Percentiles rank a stretch among this genome's conserved stretches.
Evolutionary conservation across 495 filamentous ascomycete genomes (phyloP).

Genomic region (Aspergillus baeticus): DNA sequence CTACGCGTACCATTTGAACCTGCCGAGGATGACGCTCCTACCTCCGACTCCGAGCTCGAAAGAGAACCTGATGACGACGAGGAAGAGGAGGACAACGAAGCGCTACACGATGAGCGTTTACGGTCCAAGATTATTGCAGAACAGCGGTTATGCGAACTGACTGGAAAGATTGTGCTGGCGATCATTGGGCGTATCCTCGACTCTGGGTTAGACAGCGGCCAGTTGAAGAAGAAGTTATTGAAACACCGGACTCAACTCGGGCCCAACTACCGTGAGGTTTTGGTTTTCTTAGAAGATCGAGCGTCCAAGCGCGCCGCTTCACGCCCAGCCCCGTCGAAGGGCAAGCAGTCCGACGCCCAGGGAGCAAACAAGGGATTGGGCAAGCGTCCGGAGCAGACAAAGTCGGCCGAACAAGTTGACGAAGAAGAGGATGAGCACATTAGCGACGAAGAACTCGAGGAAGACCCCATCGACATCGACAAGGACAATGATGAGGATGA

Average conservation of each 20-base stretch:
- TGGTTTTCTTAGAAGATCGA: slow-evolving; percentile 68
- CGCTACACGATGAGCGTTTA: slow-evolving; percentile 51
- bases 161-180: slow-evolving; percentile 77
- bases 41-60: slow-evolving; percentile 41
- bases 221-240: slow-evolving; percentile 60
- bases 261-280: slow-evolving; percentile 71
- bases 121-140: slow-evolving; percentile 69
- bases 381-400: slow-evolving; percentile 26
- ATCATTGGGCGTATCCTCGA: slow-evolving; percentile 74
- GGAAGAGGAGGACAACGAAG: slow-evolving; percentile 46
- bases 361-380: slow-evolving; percentile 30
- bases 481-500: slow-evolving; percentile 49
- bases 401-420: slow-evolving; percentile 44
- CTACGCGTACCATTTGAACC: slow-evolving; percentile 65
- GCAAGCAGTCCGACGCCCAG: slow-evolving; percentile 44
- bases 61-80: slow-evolving; percentile 58
- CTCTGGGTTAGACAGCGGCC: slow-evolving; percentile 54
- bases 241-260: slow-evolving; percentile 69
- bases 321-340: slow-evolving; percentile 35
- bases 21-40: slow-evolving; percentile 64
- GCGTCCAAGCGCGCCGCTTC: slow-evolving; percentile 38
- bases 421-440: slow-evolving; percentile 48
- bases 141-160: slow-evolving; percentile 77
- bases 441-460: slow-evolving; percentile 54
- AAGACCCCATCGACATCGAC: slow-evolving; percentile 50